Evolutionary conservation across 2,329 filamentous ascomycete species (phyloP).

Genomic region (Aphanocladium album): DNA sequence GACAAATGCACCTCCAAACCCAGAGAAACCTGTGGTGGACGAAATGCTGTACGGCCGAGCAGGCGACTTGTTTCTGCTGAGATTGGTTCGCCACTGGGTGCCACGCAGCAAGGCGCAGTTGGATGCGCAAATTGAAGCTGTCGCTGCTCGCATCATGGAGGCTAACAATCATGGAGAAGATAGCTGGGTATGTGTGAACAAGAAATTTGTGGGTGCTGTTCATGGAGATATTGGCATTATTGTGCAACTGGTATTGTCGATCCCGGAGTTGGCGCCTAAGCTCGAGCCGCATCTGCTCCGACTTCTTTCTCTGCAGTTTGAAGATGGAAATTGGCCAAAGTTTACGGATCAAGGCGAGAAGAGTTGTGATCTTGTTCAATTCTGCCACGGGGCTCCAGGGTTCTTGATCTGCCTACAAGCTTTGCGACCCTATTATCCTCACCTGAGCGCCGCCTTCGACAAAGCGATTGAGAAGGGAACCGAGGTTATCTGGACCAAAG

Average conservation of each 20-base stretch:
- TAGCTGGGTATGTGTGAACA: constrained; percentile 60
- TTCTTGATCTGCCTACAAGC: constrained; percentile 54
- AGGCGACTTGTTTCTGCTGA: constrained; percentile 62
- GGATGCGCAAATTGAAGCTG: constrained; percentile 49
- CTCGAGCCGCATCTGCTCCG: constrained; percentile 49
- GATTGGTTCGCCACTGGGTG: constrained; percentile 56
- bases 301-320: constrained; percentile 54
- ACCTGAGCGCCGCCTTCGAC: constrained; percentile 48
- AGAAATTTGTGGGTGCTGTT: constrained; percentile 58
- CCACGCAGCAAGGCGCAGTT: constrained; percentile 42
- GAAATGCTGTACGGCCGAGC: constrained; percentile 65
- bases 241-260: constrained; percentile 60
- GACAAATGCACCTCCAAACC: neutral
- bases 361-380: constrained; percentile 50
- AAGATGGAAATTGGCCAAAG: constrained; percentile 60
- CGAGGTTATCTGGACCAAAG: constrained; percentile 50
- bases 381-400: constrained; percentile 64
- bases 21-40: constrained; percentile 42
- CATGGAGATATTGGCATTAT: constrained; percentile 67
- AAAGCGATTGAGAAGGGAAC: constrained; percentile 46
- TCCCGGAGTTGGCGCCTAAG: constrained; percentile 47
- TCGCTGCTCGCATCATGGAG: constrained; percentile 56
- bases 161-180: constrained; percentile 36
- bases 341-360: constrained; percentile 35
- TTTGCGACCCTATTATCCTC: constrained; percentile 51